These are phyloP conservation scores for Pseudonectria buxi DNA, from an alignment of 2,329 filamentous ascomycete genomes.

Conservation along the genomic window DNA sequence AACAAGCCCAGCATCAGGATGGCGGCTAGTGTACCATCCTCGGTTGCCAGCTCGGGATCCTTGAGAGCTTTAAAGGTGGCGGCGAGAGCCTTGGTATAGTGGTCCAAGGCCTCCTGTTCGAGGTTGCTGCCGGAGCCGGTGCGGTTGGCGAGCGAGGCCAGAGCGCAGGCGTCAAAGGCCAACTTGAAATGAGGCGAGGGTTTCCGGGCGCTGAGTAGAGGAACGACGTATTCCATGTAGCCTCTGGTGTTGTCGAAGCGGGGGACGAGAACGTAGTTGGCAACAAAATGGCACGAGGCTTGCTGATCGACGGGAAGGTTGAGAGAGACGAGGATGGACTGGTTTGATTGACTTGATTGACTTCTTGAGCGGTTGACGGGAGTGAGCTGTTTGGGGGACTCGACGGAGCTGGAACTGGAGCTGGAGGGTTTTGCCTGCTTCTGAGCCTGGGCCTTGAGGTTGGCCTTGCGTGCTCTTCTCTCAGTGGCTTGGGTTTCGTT, in stretches of 20 bases:
- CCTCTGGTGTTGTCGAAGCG: conserved; percentile 43
- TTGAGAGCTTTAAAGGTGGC: conserved; percentile 47
- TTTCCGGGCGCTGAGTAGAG: conserved; percentile 42
- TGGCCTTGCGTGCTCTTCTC: conserved; percentile 51
- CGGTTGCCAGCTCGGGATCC: conserved; percentile 40
- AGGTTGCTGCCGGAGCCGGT: conserved; percentile 28
- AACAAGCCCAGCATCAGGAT: conserved; percentile 55
- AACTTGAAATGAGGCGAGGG: conserved; percentile 42
- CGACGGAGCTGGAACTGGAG: no score
- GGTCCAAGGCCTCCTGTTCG: conserved; percentile 36
- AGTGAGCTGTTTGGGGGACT: conserved; percentile 7
- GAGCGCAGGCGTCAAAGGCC: conserved; percentile 53
- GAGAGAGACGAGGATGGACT: conserved; percentile 27
- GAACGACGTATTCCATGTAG: conserved; percentile 53
- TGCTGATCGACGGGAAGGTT: conserved; percentile 45
- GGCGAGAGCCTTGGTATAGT: conserved; percentile 49
- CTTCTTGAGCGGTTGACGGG: conserved; percentile 10
- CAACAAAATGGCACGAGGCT: conserved; percentile 52
- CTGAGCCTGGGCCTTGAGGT: conserved; percentile 37
- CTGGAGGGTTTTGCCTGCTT: conserved; percentile 25
- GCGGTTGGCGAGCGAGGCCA: conserved; percentile 51
- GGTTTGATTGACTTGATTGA: no score
- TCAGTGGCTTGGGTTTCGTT: conserved; percentile 66
- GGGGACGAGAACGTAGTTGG: conserved; percentile 54
- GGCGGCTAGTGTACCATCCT: conserved; percentile 53